Percentiles rank a stretch among this genome's conserved stretches.
Conservation (phyloP, 208 protist species). For the Wallacemonas sp. region DNA sequence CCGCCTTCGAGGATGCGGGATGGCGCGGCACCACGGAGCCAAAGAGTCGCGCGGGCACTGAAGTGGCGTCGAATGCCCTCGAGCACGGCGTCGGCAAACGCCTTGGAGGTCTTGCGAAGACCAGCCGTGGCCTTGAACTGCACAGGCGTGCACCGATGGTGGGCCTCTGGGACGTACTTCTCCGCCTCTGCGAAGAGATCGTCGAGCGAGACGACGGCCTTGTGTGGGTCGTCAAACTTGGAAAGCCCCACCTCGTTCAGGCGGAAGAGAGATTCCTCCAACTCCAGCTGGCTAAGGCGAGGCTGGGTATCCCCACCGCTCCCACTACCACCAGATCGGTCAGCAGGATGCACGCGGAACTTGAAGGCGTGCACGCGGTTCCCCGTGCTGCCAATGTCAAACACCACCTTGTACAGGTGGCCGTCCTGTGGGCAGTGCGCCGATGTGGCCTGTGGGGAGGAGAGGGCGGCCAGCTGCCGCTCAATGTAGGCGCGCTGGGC, state of each 20-base stretch:
- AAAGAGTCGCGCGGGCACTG: slow-evolving; percentile 21
- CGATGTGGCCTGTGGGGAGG: background rate
- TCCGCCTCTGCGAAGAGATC: slow-evolving; percentile 34
- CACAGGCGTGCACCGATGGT: slow-evolving; percentile 48
- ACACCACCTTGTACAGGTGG: slow-evolving; percentile 66
- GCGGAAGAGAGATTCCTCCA: slow-evolving; percentile 57
- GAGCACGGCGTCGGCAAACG: slow-evolving; percentile 34
- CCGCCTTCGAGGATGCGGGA: slow-evolving; percentile 73
- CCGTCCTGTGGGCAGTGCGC: background rate
- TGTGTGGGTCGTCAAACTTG: slow-evolving; percentile 19
- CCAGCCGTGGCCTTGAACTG: slow-evolving; percentile 77
- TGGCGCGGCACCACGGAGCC: slow-evolving; percentile 42
- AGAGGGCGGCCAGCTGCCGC: background rate
- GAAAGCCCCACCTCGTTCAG: slow-evolving; percentile 46
- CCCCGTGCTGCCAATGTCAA: slow-evolving; percentile 87
- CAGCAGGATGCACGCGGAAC: slow-evolving; percentile 21
- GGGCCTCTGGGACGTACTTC: slow-evolving; percentile 26
- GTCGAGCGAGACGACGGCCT: slow-evolving; percentile 27
- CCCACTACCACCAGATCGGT: background rate
- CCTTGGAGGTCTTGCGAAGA: slow-evolving; percentile 46
- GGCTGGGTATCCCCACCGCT: background rate
- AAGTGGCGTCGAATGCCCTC: slow-evolving; percentile 25
- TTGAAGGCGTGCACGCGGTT: slow-evolving; percentile 84
- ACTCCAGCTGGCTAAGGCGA: slow-evolving; percentile 17
- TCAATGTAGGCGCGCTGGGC: background rate